Percentiles rank a stretch among this genome's conserved stretches.
These are phyloP conservation scores for Pseudopithomyces chartarum DNA, from an alignment of 2,329 filamentous ascomycete species.

Conservation along the genomic window DNA sequence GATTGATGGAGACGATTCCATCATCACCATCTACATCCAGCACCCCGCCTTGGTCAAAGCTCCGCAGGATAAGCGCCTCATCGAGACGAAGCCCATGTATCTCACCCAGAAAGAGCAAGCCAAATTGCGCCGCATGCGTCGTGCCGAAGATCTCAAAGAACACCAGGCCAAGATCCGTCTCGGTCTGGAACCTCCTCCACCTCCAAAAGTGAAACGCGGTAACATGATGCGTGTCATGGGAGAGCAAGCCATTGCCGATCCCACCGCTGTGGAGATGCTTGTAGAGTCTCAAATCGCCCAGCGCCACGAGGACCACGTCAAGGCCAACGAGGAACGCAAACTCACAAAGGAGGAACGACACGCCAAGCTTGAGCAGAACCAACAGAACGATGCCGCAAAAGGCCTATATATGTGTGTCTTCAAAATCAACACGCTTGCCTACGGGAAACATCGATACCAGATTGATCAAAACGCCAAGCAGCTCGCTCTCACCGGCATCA, in stretches of 20 bases:
- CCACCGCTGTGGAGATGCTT: constrained; percentile 92
- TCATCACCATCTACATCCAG: constrained; percentile 89
- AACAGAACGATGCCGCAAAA: constrained; percentile 85
- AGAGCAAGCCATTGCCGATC: constrained; percentile 91
- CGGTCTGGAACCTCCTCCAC: constrained; percentile 84
- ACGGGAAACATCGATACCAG: constrained; percentile 92
- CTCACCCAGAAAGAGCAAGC: constrained; percentile 89
- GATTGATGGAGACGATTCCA: constrained; percentile 76
- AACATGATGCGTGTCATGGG: constrained; percentile 98
- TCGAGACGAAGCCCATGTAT: constrained; percentile 85
- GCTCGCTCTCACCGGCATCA: constrained; percentile 83
- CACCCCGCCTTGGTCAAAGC: constrained; percentile 91
- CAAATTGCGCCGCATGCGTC: constrained; percentile 85
- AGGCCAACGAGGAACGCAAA: constrained; percentile 81
- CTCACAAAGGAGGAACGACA: constrained; percentile 85
- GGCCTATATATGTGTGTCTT: constrained; percentile 88
- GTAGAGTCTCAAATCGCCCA: constrained; percentile 93
- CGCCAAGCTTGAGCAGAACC: constrained; percentile 81
- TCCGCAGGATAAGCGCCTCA: constrained; percentile 83
- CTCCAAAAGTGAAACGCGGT: constrained; percentile 94
- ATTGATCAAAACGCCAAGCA: constrained; percentile 93
- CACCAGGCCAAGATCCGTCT: constrained; percentile 94
- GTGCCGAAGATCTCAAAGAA: constrained; percentile 93
- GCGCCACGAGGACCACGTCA: constrained; percentile 76
- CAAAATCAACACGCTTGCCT: constrained; percentile 85